phyloP scores from a whole-genome alignment of 345 rosid species.

The Salix viminalis region DNA sequence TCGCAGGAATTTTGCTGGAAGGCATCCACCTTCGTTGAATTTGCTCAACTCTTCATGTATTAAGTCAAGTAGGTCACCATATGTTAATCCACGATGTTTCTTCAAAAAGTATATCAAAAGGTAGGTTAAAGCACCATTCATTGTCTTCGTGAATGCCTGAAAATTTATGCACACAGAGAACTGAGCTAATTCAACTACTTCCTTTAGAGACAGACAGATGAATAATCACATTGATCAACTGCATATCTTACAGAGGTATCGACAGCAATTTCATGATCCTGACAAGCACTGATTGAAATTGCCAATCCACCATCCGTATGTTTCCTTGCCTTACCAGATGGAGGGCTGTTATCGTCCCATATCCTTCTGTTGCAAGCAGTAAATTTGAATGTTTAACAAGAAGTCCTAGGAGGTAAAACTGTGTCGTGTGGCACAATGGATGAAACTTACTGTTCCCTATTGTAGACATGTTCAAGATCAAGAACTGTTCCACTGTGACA shows the following conservation, averaged over 20 bases:
- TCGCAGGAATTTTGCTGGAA: neutral
- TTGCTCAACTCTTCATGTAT: constrained; percentile 1
- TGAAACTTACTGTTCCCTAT: constrained; percentile 25
- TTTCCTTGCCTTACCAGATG: constrained; percentile 19
- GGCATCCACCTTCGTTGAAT: constrained; percentile 3
- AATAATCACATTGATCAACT: neutral
- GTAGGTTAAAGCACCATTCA: constrained; percentile 19
- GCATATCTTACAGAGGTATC: constrained; percentile 9
- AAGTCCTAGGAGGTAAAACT: too few relatives aligned
- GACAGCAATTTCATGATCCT: constrained; percentile 13
- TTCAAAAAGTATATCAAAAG: constrained; percentile 9
- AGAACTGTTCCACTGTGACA: constrained; percentile 73
- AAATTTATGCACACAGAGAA: neutral
- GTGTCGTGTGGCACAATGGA: too few relatives aligned
- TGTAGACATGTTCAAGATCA: constrained; percentile 43
- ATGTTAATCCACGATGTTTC: neutral
- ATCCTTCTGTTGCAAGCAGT: constrained; percentile 12
- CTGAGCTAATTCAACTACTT: too few relatives aligned
- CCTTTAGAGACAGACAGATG: neutral
- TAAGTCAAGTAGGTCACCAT: constrained; percentile 13
- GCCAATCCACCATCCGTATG: constrained; percentile 26
- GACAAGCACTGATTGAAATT: constrained; percentile 20
- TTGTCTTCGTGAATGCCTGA: constrained; percentile 17
- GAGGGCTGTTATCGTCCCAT: constrained; percentile 32
- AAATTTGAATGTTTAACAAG: neutral